Evolutionary conservation across 2,329 filamentous ascomycete species (phyloP).

Genomic region (Aspergillus tubingensis): DNA sequence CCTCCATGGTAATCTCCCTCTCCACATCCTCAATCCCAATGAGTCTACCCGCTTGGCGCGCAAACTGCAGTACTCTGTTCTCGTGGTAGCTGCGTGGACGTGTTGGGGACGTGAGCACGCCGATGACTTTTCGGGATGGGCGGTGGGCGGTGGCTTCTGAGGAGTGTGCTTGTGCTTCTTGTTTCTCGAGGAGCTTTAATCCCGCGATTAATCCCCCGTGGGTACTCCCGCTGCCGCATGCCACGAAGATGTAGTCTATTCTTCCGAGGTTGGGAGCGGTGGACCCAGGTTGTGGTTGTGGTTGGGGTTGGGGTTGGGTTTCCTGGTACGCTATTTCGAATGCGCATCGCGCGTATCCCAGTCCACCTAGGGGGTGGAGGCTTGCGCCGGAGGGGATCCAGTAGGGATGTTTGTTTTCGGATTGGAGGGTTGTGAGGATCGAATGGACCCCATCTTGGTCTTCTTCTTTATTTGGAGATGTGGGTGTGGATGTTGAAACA

Average conservation of each 20-base stretch:
- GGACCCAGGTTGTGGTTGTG: no score
- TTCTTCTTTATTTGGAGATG: neutral
- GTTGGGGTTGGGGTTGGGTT: conserved; percentile 8
- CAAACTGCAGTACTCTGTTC: conserved; percentile 32
- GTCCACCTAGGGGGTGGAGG: conserved; percentile 34
- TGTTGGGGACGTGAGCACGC: conserved; percentile 37
- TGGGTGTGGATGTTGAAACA: neutral
- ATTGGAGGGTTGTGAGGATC: neutral
- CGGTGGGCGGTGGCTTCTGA: neutral
- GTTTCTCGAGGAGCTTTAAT: conserved; percentile 34
- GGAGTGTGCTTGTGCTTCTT: neutral
- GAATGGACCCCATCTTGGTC: neutral
- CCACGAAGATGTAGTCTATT: conserved; percentile 40
- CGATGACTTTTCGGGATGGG: conserved; percentile 27
- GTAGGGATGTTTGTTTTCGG: conserved; percentile 25
- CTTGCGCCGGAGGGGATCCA: conserved; percentile 42
- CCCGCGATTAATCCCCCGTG: conserved; percentile 38
- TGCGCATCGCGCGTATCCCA: conserved; percentile 37
- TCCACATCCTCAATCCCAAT: conserved; percentile 32
- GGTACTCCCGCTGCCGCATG: conserved; percentile 41
- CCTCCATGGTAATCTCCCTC: conserved; percentile 28
- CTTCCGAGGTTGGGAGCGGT: neutral
- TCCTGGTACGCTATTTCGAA: conserved; percentile 37
- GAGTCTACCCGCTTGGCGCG: conserved; percentile 26
- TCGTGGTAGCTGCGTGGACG: conserved; percentile 32